phyloP scores from a whole-genome alignment of 1,139 yeast genomes.

The Scheffersomyces segobiensis region DNA sequence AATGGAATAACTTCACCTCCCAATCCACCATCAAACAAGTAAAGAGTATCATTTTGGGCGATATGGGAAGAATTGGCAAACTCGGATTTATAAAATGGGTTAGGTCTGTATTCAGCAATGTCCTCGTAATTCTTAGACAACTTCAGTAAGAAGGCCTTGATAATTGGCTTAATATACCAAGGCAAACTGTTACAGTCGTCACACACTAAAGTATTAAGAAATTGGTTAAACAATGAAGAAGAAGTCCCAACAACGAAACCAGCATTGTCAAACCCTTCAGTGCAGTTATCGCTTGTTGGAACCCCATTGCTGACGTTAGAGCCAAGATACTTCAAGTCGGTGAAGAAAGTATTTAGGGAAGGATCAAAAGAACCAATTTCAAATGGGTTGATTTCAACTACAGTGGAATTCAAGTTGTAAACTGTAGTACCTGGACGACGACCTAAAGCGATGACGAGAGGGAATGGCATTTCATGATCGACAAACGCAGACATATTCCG shows the following conservation, averaged over 20 bases:
- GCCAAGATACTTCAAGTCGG: slow-evolving; percentile 39
- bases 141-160: slow-evolving; percentile 43
- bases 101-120: slow-evolving; percentile 46
- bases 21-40: slow-evolving; percentile 44
- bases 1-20: slow-evolving; percentile 42
- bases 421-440: slow-evolving; percentile 35
- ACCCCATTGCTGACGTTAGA: slow-evolving; percentile 32
- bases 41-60: slow-evolving; percentile 32
- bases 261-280: slow-evolving; percentile 73
- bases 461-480: slow-evolving; percentile 43
- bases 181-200: slow-evolving; percentile 47
- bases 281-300: slow-evolving; percentile 41
- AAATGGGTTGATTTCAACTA: slow-evolving; percentile 42
- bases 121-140: slow-evolving; percentile 42
- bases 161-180: slow-evolving; percentile 47
- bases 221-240: slow-evolving; percentile 74
- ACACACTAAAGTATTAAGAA: slow-evolving; percentile 58
- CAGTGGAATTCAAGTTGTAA: slow-evolving; percentile 37
- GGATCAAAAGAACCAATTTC: slow-evolving; percentile 48
- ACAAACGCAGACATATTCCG: slow-evolving; percentile 26
- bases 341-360: slow-evolving; percentile 37
- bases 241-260: slow-evolving; percentile 80
- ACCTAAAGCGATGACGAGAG: slow-evolving; percentile 36
- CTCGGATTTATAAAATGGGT: slow-evolving; percentile 51
- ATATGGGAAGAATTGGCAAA: slow-evolving; percentile 32